Conservation (phyloP, 495 filamentous ascomycete genomes). For the Xylaria palmicola region DNA sequence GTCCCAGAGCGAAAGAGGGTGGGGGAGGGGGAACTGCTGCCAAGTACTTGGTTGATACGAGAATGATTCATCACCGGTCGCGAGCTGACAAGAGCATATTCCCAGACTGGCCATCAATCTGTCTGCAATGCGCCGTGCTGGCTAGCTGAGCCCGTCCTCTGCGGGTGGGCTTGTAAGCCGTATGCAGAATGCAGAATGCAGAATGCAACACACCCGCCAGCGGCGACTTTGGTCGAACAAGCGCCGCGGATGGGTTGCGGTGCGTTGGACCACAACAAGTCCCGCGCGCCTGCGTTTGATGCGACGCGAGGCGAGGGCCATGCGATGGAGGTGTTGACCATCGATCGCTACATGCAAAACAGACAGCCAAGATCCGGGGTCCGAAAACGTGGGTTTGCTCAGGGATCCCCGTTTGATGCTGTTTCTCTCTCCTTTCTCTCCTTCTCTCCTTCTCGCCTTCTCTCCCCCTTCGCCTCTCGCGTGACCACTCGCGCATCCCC, state of each 20-base stretch:
- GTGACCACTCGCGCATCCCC: not conserved
- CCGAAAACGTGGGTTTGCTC: conserved; percentile 8
- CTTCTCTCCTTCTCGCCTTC: not conserved
- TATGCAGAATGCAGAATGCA: no score
- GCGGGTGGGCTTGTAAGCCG: not conserved
- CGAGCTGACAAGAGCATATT: not conserved
- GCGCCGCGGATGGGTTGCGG: not conserved
- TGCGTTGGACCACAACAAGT: conserved; percentile 1
- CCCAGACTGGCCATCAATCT: not conserved
- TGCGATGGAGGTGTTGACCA: not conserved
- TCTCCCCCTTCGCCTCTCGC: no score
- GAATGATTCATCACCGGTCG: not conserved
- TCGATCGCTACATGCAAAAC: not conserved
- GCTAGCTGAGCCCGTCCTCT: not conserved
- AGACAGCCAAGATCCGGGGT: conserved; percentile 5
- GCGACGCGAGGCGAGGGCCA: no score
- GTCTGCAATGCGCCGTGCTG: conserved; percentile 2
- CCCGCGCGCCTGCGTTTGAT: conserved; percentile 7
- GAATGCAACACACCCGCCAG: conserved; percentile 8
- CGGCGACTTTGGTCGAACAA: no score
- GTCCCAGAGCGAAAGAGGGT: not conserved
- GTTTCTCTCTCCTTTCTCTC: not conserved
- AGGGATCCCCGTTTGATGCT: not conserved
- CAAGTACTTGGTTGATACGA: no score
- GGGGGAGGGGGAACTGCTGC: not conserved